Percentiles rank a stretch among this genome's conserved stretches.
These are phyloP conservation scores for Eucalyptus guilfoylei DNA, from an alignment of 345 rosid genomes.

Conservation along the genomic window DNA sequence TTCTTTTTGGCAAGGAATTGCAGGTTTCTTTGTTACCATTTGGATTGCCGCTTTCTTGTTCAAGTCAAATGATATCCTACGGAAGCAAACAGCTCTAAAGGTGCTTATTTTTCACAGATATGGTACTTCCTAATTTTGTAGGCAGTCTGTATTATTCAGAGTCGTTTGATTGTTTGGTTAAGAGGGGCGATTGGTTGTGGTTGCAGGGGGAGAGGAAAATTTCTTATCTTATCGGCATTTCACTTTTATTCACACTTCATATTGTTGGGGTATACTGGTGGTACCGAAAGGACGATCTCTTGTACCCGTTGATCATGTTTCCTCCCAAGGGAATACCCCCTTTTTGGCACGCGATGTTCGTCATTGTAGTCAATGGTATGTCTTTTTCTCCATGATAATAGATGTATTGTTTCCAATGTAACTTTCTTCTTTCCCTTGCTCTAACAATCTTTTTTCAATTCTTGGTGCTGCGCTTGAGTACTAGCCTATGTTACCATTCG, in stretches of 20 bases:
- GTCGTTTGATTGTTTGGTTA: neutral
- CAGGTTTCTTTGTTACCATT: constrained; percentile 96
- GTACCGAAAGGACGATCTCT: constrained; percentile 81
- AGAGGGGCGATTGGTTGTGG: constrained; percentile 8
- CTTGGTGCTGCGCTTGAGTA: neutral
- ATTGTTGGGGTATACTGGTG: constrained; percentile 94
- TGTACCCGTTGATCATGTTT: constrained; percentile 86
- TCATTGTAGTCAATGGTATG: constrained; percentile 91
- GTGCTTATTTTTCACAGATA: constrained; percentile 9
- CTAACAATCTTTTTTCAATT: neutral
- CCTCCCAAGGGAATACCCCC: constrained; percentile 97
- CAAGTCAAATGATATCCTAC: constrained; percentile 92
- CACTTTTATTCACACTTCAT: constrained; percentile 59
- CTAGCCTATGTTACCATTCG: neutral
- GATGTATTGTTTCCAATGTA: neutral
- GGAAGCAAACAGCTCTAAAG: constrained; percentile 97
- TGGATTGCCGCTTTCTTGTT: constrained; percentile 98
- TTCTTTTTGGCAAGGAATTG: constrained; percentile 5
- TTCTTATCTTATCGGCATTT: constrained; percentile 60
- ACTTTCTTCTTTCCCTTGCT: neutral
- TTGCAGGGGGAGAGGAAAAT: constrained; percentile 96
- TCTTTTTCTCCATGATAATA: neutral
- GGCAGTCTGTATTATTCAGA: neutral
- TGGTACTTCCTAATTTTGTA: neutral
- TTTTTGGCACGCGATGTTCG: constrained; percentile 96